Evolutionary conservation across 108 stramenopile genomes (phyloP).

Genomic region (Cyclotella choctawhatcheeana): DNA sequence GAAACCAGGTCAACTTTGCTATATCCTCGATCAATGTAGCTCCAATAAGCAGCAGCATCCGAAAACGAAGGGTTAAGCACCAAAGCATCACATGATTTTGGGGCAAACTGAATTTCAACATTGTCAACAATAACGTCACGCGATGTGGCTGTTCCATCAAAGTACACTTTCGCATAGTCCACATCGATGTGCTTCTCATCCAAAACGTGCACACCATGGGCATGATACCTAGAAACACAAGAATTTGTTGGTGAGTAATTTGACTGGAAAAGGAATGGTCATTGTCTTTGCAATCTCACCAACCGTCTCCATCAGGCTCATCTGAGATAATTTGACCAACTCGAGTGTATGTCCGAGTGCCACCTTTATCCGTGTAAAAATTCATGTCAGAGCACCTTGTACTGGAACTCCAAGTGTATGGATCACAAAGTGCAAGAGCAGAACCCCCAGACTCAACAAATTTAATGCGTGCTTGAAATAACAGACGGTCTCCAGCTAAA

Average conservation of each 20-base stretch:
- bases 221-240: slow-evolving; percentile 31
- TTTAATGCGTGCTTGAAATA: slow-evolving; percentile 34
- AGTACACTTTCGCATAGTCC: slow-evolving; percentile 35
- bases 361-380: slow-evolving; percentile 26
- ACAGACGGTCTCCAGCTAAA: slow-evolving; percentile 39
- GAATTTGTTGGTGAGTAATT: too few relatives aligned
- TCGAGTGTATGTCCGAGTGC: slow-evolving; percentile 7
- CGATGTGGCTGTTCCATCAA: slow-evolving; percentile 26
- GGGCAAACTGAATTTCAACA: slow-evolving; percentile 27
- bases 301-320: slow-evolving; percentile 40
- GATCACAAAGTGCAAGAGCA: slow-evolving; percentile 15
- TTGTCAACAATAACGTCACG: slow-evolving; percentile 46
- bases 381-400: slow-evolving; percentile 38
- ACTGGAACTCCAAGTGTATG: slow-evolving; percentile 33
- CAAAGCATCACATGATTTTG: slow-evolving; percentile 30
- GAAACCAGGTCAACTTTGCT: slow-evolving; percentile 23
- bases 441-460: slow-evolving; percentile 25
- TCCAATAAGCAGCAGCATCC: slow-evolving; percentile 29
- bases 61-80: slow-evolving; percentile 40
- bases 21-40: slow-evolving; percentile 26
- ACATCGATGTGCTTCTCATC: slow-evolving; percentile 15
- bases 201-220: slow-evolving; percentile 27
- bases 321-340: slow-evolving; percentile 28
- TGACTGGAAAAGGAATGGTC: background rate
- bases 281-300: slow-evolving; percentile 34